Base-by-base conservation (phyloP, 1,284 basidiomycete species). In the Leccinum variabile region DNA sequence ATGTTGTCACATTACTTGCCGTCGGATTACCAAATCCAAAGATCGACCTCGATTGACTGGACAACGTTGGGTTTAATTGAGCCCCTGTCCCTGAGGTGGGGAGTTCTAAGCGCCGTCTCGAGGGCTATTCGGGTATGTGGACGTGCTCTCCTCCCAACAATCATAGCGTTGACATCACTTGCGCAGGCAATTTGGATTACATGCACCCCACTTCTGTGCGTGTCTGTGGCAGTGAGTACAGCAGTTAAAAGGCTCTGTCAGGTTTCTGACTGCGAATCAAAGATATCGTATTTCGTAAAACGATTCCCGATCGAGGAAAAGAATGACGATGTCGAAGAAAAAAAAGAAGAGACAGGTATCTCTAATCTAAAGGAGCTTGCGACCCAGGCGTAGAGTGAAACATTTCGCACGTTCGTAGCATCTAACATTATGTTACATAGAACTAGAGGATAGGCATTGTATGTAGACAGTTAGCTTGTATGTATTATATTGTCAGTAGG, bases 151-250 rank as follows among this genome's bases (percentile, higher is more conserved):
- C 11, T 57, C 37, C 37, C 44, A 64, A 10, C 30, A 56, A 59
- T 62, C 59, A 59, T 49, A 39, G 59, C 18, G 18, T 22, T 66
- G 59, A 66, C 63, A 63, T 66, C 60, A 64, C 64, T 70, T 56
- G 63, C 46, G 25, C 56, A 88, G 87, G 80, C 78, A 58, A 79
- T 89, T 61, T 89, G 87, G 87, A 81, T 82, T 16, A 78, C 84
- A 30, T 89, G 86, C 69, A 72, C 82, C 46, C 87, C 87, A 30
- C 81, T 84, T 68, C 71, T 87, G 54, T 83, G 82, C 33, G 63
- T 83, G 60, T 83, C 84, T 39, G 78, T 82, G 67, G 66, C 86
- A 68, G 84, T 86, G 68, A 70, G 76, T 69, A 35, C 35, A 33
- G 25, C 25, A 41, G 41, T 55, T 25, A 5, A 39, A 56, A 50